These are phyloP conservation scores for Aspergillus ibericus DNA, from an alignment of 2,329 filamentous ascomycete species.

Conservation along the genomic window DNA sequence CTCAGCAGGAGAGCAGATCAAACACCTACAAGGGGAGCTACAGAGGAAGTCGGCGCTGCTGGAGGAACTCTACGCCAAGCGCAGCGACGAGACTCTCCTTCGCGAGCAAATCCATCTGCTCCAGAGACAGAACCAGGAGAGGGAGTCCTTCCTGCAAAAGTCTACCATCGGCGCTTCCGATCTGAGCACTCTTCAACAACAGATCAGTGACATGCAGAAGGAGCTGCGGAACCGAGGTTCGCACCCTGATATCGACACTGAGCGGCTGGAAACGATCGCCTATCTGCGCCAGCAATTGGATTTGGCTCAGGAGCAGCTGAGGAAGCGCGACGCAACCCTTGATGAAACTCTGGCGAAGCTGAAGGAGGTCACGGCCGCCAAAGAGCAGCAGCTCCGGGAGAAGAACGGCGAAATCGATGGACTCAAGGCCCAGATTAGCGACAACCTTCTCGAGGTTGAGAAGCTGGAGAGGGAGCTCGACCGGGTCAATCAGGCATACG, in stretches of 20 bases:
- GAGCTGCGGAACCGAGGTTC: constrained; percentile 29
- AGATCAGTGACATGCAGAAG: constrained; percentile 35
- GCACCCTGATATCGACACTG: constrained; percentile 24
- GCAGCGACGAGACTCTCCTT: constrained; percentile 24
- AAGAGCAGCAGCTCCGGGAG: constrained; percentile 36
- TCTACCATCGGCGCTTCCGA: constrained; percentile 22
- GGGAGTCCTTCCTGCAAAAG: constrained; percentile 24
- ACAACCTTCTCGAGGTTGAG: constrained; percentile 36
- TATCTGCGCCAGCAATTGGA: constrained; percentile 35
- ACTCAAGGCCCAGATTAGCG: constrained; percentile 36
- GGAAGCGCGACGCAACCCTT: constrained; percentile 35
- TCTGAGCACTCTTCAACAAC: constrained; percentile 29
- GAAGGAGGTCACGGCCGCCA: constrained; percentile 32
- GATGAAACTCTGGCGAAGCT: constrained; percentile 35
- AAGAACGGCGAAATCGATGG: constrained; percentile 39
- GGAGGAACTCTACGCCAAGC: constrained; percentile 26
- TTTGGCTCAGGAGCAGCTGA: constrained; percentile 35
- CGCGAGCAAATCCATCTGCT: constrained; percentile 33
- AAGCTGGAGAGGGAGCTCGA: constrained; percentile 37
- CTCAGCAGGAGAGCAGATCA: constrained; percentile 40
- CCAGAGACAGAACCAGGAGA: constrained; percentile 30
- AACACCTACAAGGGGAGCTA: constrained; percentile 40
- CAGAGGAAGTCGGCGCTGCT: constrained; percentile 32
- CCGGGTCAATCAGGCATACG: constrained; percentile 33
- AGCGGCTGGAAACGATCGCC: constrained; percentile 33